phyloP scores from a whole-genome alignment of 768 basidiomycete species.

The Serendipita vermifera region DNA sequence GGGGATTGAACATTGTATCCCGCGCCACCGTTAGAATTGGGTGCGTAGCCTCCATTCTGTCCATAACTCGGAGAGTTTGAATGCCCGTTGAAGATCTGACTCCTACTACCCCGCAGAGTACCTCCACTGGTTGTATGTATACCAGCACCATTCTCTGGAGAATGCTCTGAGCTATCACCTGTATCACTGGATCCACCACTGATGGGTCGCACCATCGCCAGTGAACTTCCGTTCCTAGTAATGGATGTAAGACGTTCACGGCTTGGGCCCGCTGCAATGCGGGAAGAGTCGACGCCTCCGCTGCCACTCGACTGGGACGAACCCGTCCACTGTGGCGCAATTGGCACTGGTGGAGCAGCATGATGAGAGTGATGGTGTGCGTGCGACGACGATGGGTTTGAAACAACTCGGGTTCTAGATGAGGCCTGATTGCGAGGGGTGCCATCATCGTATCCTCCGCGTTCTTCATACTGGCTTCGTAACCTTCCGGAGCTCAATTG shows the following conservation, averaged over 20 bases:
- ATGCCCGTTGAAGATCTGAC: constrained; percentile 3
- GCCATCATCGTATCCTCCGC: constrained; percentile 25
- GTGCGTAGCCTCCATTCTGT: background rate
- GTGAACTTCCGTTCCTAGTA: background rate
- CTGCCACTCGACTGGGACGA: background rate
- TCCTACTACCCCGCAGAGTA: background rate
- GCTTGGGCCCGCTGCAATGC: background rate
- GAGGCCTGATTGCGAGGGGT: constrained; percentile 11
- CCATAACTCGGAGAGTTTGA: background rate
- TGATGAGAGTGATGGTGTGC: background rate
- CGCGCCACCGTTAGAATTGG: too few species aligned
- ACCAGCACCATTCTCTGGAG: background rate
- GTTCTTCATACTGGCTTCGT: constrained; percentile 38
- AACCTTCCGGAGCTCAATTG: constrained; percentile 61
- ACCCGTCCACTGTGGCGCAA: constrained; percentile 1
- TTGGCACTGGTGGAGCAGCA: constrained; percentile 12
- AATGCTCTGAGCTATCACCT: background rate
- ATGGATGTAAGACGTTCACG: background rate
- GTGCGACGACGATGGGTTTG: background rate
- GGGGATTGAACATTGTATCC: too few species aligned
- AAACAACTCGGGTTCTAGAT: constrained; percentile 7
- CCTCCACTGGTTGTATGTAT: background rate
- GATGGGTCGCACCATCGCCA: background rate
- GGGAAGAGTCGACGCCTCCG: background rate
- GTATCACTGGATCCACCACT: constrained; percentile 9